phyloP scores from a whole-genome alignment of 345 rosid genomes.

The Salix purpurea region DNA sequence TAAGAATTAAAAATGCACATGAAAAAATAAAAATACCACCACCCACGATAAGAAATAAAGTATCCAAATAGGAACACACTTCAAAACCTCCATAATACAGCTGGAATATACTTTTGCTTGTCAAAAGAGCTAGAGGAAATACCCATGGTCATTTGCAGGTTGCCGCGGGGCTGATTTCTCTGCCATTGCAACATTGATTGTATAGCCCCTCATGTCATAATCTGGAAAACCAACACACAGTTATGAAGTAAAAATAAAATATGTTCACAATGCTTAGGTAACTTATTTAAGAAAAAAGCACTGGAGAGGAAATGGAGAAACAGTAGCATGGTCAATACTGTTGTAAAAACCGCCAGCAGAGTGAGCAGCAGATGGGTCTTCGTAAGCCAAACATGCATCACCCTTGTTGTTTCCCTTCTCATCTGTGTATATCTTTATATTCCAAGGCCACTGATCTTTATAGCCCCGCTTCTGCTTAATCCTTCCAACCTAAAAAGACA shows the following conservation, averaged over 20 bases:
- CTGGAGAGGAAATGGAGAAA: not conserved
- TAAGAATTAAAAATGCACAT: not conserved
- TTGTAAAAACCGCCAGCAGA: constrained; percentile 88
- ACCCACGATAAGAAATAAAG: not conserved
- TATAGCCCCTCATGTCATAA: constrained; percentile 75
- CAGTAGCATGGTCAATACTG: constrained; percentile 36
- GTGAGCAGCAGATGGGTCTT: constrained; percentile 96
- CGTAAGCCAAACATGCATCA: constrained; percentile 84
- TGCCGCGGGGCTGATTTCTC: constrained; percentile 78
- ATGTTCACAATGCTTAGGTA: not conserved
- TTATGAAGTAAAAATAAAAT: not conserved
- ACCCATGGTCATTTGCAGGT: constrained; percentile 62
- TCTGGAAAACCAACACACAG: constrained; percentile 37
- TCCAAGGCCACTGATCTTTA: constrained; percentile 98
- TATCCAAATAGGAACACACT: not conserved
- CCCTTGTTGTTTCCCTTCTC: constrained; percentile 89
- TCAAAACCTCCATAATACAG: not conserved
- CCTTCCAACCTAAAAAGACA: constrained; percentile 67
- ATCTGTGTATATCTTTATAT: constrained; percentile 88
- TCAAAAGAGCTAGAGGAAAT: constrained; percentile 11
- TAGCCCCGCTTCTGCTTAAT: constrained; percentile 96
- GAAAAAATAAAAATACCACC: not conserved
- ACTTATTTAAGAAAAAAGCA: not conserved
- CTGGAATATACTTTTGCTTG: not conserved
- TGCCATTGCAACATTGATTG: constrained; percentile 86